Base-by-base conservation (phyloP, 345 rosid genomes). In the Arabidopsis arenosa region DNA sequence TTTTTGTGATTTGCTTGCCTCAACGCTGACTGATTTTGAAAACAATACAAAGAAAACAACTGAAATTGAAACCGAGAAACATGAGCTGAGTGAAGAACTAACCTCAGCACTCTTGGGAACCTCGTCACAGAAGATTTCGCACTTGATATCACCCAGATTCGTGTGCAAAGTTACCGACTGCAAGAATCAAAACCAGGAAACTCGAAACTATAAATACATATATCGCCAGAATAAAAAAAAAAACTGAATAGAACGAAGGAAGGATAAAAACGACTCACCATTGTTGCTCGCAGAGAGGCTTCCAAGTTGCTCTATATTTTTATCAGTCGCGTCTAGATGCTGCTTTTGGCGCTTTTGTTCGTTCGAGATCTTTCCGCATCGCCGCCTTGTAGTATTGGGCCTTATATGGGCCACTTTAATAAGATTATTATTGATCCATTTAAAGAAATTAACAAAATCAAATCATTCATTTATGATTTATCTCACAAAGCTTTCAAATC, bases 111-210 rank as follows among this genome's bases (percentile, higher is more conserved):
- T 80, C 80, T 95, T 95, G 58, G 96, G 83, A 44, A 90, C 99
- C 80, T 92, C 98, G 80, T 95, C 98, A 58, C 99, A 95, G 74
- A 85, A 86, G 83, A 95, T 83, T 85, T 95, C 99, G 80, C 99
- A 92, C 86, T 95, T 95, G 74, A 95, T 87, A 76, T 95, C 99
- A 12, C 98, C 99, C 17, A 95, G 96, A 81, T 90, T 95, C 35
- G 98, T 95, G 85, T 92, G 98, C 72, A 95, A 77, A n/a, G 99
- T 95, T 52, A 92, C 98, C 4, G 98, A 88, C 99, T 95, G 86
- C 79, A 30, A 28, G 4, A 28, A 28, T 28, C 30, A 28, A 28
- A 28, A 28, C 30, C 30, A 28, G 30, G 30, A 28, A 28, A 28
- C 30, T 28, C 32, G 32, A 28, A 28, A 3, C 2, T 28, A 28